Evolutionary conservation across 129 eudicot genomes (phyloP), one percentile per base, ranked within the genome.

Genomic region (Apium graveolens): DNA sequence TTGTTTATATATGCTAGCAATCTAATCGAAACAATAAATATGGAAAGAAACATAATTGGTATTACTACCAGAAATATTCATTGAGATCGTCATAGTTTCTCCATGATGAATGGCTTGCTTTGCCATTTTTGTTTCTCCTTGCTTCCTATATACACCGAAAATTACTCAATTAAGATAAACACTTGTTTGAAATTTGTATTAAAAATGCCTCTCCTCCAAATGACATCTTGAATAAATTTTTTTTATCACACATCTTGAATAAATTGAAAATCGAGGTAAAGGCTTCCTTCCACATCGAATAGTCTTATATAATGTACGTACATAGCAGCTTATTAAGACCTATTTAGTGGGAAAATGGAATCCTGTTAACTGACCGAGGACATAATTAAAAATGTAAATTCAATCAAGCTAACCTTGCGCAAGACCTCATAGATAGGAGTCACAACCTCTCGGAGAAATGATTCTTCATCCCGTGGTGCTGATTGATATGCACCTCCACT

Each of bases 21-120:
- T 53, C 11, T 35, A 27, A 17, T 78, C 53, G 66, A 60, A 65
- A 32, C 26, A 38, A 65, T 39, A 27, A 62, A 83, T 4, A 55
- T n/a, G 42, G 63, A 13, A 49, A 77, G n/a, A 41, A 46, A 42
- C 76, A 85, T 74, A 29, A 26, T 74, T 77, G 57, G 78, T 80
- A 75, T 60, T 84, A n/a, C 76, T 86, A 96, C 99, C 99, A 96
- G 76, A 96, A 96, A 87, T 92, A 96, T 83, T 96, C 99, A 66
- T 96, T 96, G 29, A 96, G 86, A 84, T 96, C 99, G 76, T 96
- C 99, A 81, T 96, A 96, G 84, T 96, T 96, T 87, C 99, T 92
- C 99, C 97, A 92, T 41, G 93, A 88, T 73, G 99, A 89, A 86
- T 96, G 99, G 78, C 99, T 96, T 80, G 97, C 97, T 86, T 86